These are phyloP conservation scores for Trichoderma gamsii DNA, from an alignment of 495 filamentous ascomycete species.

Conservation along the genomic window DNA sequence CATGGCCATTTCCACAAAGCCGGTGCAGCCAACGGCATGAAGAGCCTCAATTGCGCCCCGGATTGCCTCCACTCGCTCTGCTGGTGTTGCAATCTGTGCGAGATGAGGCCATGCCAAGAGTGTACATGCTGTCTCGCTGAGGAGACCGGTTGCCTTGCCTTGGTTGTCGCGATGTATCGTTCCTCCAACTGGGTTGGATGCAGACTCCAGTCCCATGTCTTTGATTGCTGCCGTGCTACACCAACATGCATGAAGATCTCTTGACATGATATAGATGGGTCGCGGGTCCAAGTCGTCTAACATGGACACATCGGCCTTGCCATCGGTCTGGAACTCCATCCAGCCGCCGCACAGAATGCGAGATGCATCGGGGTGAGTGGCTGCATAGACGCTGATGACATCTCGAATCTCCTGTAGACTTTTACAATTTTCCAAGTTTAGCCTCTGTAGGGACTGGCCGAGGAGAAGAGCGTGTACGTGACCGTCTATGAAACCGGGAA, in stretches of 20 bases:
- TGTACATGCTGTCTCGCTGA: constrained; percentile 52
- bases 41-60: constrained; percentile 45
- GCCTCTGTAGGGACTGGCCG: constrained; percentile 53
- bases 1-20: constrained; percentile 65
- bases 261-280: constrained; percentile 55
- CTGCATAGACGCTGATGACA: constrained; percentile 46
- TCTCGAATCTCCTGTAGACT: constrained; percentile 48
- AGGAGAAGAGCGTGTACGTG: constrained; percentile 55
- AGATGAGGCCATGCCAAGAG: constrained; percentile 54
- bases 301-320: constrained; percentile 46
- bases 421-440: constrained; percentile 48
- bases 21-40: constrained; percentile 53
- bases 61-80: constrained; percentile 48
- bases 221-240: constrained; percentile 50
- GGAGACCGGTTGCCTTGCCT: constrained; percentile 49
- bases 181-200: constrained; percentile 50
- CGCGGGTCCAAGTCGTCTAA: constrained; percentile 49
- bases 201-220: constrained; percentile 44
- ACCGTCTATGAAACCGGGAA: constrained; percentile 46
- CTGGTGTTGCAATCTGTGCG: constrained; percentile 42
- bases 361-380: constrained; percentile 39
- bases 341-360: constrained; percentile 54
- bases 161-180: constrained; percentile 48
- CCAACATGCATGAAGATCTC: constrained; percentile 60
- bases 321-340: constrained; percentile 54